Percentiles rank a stretch among this genome's conserved stretches.
phyloP scores from a whole-genome alignment of 768 basidiomycete genomes.

The Rhizopogon sp. region DNA sequence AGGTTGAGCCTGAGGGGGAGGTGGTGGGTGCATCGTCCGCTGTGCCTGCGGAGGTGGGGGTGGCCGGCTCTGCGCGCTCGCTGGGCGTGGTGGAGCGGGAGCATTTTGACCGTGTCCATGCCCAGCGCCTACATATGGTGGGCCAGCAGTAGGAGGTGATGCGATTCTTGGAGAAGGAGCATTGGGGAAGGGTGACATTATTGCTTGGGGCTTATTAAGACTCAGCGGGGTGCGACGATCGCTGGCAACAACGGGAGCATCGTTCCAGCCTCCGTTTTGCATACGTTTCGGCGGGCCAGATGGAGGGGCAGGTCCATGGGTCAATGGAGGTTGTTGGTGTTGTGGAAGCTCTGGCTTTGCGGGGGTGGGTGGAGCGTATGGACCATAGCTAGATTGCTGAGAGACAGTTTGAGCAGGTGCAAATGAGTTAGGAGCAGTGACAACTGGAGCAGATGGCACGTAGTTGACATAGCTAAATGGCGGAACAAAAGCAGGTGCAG shows the following conservation, averaged over 20 bases:
- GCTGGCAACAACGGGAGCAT: conserved; percentile 58
- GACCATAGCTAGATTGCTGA: conserved; percentile 3
- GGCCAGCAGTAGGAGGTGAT: conserved; percentile 40
- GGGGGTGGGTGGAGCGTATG: conserved; percentile 7
- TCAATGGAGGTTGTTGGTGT: conserved; percentile 33
- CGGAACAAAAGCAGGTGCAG: conserved; percentile 7
- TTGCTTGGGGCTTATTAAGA: conserved; percentile 58
- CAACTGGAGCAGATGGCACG: conserved; percentile 10
- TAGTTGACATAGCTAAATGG: conserved; percentile 2
- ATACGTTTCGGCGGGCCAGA: conserved; percentile 56
- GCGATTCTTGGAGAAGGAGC: conserved; percentile 27
- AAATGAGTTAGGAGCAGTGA: conserved; percentile 25
- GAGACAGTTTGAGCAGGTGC: conserved; percentile 21
- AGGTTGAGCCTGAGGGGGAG: conserved; percentile 27
- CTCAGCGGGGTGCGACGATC: conserved; percentile 44
- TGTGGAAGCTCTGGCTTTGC: conserved; percentile 27
- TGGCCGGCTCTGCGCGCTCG: conserved; percentile 36
- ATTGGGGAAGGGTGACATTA: conserved; percentile 88
- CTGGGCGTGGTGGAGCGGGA: conserved; percentile 50
- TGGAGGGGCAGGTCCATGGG: conserved; percentile 37
- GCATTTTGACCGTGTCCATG: conserved; percentile 19
- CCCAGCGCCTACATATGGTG: conserved; percentile 33
- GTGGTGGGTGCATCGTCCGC: conserved; percentile 30
- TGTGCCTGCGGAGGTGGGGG: conserved; percentile 34
- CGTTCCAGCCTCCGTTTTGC: conserved; percentile 89